These are phyloP conservation scores for Hyphodiscus sp. DNA, from an alignment of 2,329 filamentous ascomycete species.

Conservation along the genomic window DNA sequence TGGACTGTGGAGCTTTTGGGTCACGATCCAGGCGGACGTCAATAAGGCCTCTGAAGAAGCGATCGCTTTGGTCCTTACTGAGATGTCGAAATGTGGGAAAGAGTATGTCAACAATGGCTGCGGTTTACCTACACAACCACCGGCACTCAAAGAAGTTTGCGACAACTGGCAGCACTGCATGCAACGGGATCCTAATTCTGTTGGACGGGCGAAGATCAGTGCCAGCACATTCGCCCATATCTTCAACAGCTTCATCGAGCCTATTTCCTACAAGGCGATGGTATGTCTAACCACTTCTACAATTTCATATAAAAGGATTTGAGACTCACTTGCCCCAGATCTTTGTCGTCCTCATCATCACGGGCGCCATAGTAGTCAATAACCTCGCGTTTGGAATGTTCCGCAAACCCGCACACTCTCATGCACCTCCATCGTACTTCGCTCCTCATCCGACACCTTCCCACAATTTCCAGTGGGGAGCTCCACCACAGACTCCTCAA, in stretches of 20 bases:
- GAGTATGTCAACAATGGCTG: slow-evolving; percentile 76
- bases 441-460: slow-evolving; percentile 10
- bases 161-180: slow-evolving; percentile 82
- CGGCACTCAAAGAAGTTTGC: slow-evolving; percentile 68
- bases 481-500: slow-evolving; percentile 24
- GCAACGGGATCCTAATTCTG: slow-evolving; percentile 70
- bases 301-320: not conserved
- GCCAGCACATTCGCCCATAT: slow-evolving; percentile 88
- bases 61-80: slow-evolving; percentile 62
- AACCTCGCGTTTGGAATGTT: slow-evolving; percentile 40
- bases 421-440: slow-evolving; percentile 21
- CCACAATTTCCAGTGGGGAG: slow-evolving; percentile 24
- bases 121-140: slow-evolving; percentile 56
- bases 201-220: slow-evolving; percentile 74
- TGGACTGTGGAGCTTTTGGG: slow-evolving; percentile 26
- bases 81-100: slow-evolving; percentile 74
- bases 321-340: slow-evolving; percentile 33
- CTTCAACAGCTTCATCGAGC: slow-evolving; percentile 87
- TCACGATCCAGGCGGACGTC: slow-evolving; percentile 27
- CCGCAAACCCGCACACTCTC: slow-evolving; percentile 26
- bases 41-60: slow-evolving; percentile 47
- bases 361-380: slow-evolving; percentile 44
- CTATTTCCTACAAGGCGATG: slow-evolving; percentile 80
- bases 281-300: slow-evolving; percentile 35
- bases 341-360: slow-evolving; percentile 44